Evolutionary conservation across 2,329 filamentous ascomycete genomes (phyloP).

Genomic region (Ascochyta viciae-villosae): DNA sequence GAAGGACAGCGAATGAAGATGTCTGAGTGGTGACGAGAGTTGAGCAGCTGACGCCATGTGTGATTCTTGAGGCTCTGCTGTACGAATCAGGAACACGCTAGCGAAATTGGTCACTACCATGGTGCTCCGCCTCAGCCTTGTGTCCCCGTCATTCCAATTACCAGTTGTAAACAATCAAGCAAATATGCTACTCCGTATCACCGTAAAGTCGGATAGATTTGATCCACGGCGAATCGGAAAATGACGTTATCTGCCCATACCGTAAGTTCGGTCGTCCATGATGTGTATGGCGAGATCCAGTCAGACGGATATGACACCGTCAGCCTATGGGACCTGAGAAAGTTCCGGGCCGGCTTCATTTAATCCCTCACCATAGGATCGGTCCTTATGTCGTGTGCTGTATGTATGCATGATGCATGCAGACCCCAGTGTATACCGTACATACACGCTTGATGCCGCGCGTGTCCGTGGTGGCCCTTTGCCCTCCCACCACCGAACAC

Average conservation of each 20-base stretch:
- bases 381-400: neutral
- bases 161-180: neutral
- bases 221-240: neutral
- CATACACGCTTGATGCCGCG: too few relatives aligned
- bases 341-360: neutral
- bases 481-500: neutral
- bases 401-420: neutral
- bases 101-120: neutral
- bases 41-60: constrained; percentile 1
- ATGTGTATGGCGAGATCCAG: neutral
- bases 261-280: too few relatives aligned
- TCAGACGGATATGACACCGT: neutral
- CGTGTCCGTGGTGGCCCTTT: neutral
- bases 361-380: neutral
- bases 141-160: neutral
- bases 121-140: neutral
- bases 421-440: too few relatives aligned
- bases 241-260: neutral
- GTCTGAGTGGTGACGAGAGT: neutral
- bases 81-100: neutral
- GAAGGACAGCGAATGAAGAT: constrained; percentile 3
- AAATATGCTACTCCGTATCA: neutral
- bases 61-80: neutral
- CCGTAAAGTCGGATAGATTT: neutral
- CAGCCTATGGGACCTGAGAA: neutral